phyloP scores from a whole-genome alignment of 768 basidiomycete genomes.

The Butyriboletus loyo region DNA sequence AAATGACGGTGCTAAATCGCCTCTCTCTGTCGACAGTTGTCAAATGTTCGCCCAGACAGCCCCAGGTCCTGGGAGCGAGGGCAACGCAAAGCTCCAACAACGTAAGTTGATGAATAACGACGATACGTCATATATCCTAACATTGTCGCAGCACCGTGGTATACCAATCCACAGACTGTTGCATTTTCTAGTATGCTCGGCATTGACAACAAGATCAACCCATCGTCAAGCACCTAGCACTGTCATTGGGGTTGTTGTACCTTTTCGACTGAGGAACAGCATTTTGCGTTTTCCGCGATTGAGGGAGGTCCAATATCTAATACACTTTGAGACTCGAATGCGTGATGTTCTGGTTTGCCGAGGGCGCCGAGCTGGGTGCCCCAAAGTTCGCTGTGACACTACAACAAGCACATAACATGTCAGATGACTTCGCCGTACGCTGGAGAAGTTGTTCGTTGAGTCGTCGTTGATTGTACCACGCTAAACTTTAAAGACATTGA shows the following conservation, averaged over 20 bases:
- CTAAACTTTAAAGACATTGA: too few species aligned
- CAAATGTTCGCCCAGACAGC: constrained; percentile 73
- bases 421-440: too few species aligned
- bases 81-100: constrained; percentile 36
- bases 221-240: constrained; percentile 9
- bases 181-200: constrained; percentile 80
- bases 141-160: constrained; percentile 57
- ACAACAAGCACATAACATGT: too few species aligned
- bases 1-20: not conserved
- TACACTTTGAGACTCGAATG: not conserved
- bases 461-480: too few species aligned
- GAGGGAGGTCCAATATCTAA: not conserved
- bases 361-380: too few species aligned
- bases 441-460: too few species aligned
- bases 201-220: constrained; percentile 69
- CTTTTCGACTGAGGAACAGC: not conserved
- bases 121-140: not conserved
- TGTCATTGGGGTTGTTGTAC: not conserved
- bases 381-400: too few species aligned
- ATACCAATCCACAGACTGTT: constrained; percentile 86
- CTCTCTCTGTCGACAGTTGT: constrained; percentile 43
- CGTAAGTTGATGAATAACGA: constrained; percentile 31
- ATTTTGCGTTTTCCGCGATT: not conserved
- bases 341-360: too few species aligned
- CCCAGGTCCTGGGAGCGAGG: constrained; percentile 46